A percentile compares a stretch with the other conserved stretches of the same genome.
Conservation (phyloP, 768 basidiomycete species). For the Strobilomyces dryophilus region DNA sequence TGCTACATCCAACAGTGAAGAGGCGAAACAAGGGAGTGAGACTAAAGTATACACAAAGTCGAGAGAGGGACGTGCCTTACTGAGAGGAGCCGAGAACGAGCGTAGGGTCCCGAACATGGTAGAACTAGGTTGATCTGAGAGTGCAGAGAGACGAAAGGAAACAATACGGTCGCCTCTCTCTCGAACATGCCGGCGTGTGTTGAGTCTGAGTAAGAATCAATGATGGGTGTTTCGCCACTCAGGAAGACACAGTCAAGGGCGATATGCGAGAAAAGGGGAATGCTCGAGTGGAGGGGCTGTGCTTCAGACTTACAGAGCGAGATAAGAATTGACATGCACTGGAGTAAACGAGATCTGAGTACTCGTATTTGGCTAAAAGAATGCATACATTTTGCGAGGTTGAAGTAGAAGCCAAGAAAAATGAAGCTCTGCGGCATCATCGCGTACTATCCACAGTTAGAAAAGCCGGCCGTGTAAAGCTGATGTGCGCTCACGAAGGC, state of each 20-base stretch:
- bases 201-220: constrained; percentile 33
- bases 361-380: not conserved
- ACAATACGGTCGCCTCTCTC: constrained; percentile 28
- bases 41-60: not conserved
- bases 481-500: constrained; percentile 30
- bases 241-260: not conserved
- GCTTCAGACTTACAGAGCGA: constrained; percentile 37
- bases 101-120: not conserved
- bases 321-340: constrained; percentile 56
- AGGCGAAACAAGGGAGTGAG: not conserved
- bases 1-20: not conserved
- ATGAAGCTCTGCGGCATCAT: constrained; percentile 51
- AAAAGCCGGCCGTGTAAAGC: not conserved
- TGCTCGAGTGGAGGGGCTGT: no score
- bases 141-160: constrained; percentile 40
- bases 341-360: not conserved
- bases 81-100: not conserved
- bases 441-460: constrained; percentile 28
- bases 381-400: constrained; percentile 48
- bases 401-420: constrained; percentile 49
- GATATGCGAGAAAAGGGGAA: not conserved
- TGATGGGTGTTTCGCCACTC: not conserved
- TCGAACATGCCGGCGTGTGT: constrained; percentile 39
- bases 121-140: constrained; percentile 15
- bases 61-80: constrained; percentile 5